Conservation (phyloP, 78 protist genomes). For the Dictyostelium citrinum region DNA sequence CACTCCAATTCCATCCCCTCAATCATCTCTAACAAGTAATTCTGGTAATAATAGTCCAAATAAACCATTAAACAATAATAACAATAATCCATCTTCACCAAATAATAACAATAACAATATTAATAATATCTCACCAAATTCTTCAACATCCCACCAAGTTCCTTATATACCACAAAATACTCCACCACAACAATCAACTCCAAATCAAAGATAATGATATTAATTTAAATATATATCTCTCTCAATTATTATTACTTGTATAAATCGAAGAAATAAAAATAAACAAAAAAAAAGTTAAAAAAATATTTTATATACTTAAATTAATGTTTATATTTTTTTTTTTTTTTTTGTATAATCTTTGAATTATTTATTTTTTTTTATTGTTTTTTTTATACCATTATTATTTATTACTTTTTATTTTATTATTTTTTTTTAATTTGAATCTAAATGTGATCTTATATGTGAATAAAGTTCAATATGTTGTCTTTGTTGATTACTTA, state of each 20-base stretch:
- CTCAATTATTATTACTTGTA: not conserved
- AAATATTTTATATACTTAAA: not conserved
- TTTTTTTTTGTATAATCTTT: not conserved
- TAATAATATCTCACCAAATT: slow-evolving; percentile 2
- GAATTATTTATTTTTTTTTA: not conserved
- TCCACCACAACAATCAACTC: slow-evolving; percentile 52
- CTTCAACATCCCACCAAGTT: slow-evolving; percentile 20
- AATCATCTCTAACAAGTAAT: not conserved
- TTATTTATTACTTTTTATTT: not conserved
- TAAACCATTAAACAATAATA: not conserved
- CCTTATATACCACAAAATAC: slow-evolving; percentile 47
- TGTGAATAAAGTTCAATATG: not conserved
- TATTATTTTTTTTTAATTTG: not conserved
- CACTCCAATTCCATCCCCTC: slow-evolving; percentile 54
- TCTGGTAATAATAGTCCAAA: slow-evolving; percentile 37
- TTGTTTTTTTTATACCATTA: not conserved
- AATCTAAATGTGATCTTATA: slow-evolving; percentile 14
- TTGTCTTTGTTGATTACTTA: not conserved
- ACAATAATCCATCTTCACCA: not conserved
- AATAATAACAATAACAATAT: not conserved
- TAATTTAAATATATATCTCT: not conserved
- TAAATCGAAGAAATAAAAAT: not conserved
- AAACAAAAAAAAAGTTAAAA: not conserved
- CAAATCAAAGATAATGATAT: slow-evolving; percentile 1
- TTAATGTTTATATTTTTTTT: not conserved